Conservation (phyloP, 495 filamentous ascomycete genomes). For the Lasiosphaeriaceae sp. region DNA sequence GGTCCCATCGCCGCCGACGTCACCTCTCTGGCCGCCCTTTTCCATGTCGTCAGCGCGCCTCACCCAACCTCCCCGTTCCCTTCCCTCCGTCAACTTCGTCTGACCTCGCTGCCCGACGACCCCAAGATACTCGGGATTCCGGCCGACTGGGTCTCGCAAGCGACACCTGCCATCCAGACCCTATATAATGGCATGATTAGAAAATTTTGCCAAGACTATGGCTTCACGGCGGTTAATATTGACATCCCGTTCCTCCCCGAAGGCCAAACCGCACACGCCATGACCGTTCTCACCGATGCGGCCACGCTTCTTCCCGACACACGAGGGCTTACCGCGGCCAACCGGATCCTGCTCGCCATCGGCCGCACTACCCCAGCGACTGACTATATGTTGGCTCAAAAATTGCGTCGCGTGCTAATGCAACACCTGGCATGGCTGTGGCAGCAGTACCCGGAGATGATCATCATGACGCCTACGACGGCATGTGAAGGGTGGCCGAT, state of each 20-base stretch:
- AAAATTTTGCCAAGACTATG: conserved; percentile 49
- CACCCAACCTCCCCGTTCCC: conserved; percentile 56
- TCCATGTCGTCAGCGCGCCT: conserved; percentile 66
- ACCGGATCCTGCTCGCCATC: conserved; percentile 66
- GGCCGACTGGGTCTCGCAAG: conserved; percentile 63
- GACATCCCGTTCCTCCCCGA: conserved; percentile 68
- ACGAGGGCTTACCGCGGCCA: conserved; percentile 56
- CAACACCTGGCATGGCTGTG: conserved; percentile 70
- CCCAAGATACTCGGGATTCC: conserved; percentile 61
- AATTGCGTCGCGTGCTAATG: conserved; percentile 72
- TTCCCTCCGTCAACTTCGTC: conserved; percentile 15
- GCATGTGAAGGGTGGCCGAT: conserved; percentile 68
- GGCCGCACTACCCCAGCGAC: conserved; percentile 57
- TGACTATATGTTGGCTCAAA: conserved; percentile 74
- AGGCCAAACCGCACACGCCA: conserved; percentile 70
- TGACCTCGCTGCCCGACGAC: conserved; percentile 5
- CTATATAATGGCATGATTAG: conserved; percentile 57
- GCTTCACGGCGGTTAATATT: conserved; percentile 65
- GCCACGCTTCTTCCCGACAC: conserved; percentile 36
- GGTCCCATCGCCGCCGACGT: conserved; percentile 75
- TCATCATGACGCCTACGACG: conserved; percentile 74
- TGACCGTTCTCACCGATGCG: conserved; percentile 75
- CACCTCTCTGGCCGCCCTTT: conserved; percentile 67
- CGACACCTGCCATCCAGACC: conserved; percentile 57
- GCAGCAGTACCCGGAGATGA: conserved; percentile 62